Percentiles rank a stretch among this genome's conserved stretches.
phyloP scores from a whole-genome alignment of 2,329 filamentous ascomycete genomes.

The Fusarium burgessii region DNA sequence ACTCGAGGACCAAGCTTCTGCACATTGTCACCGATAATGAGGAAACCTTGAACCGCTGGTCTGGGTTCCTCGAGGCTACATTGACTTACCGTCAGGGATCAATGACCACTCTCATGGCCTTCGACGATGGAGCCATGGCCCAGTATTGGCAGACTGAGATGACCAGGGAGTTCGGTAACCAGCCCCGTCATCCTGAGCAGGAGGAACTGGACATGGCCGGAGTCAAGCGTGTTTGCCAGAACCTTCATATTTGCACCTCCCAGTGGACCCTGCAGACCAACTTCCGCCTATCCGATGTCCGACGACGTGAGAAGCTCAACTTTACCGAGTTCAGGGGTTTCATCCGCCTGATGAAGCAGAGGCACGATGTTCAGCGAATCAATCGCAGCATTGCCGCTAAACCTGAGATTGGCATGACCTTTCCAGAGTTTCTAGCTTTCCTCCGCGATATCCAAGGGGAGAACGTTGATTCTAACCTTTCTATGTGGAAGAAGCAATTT shows the following conservation, averaged over 20 bases:
- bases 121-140: conserved; percentile 83
- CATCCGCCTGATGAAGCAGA: conserved; percentile 82
- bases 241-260: conserved; percentile 90
- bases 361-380: conserved; percentile 82
- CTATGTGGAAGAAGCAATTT: conserved; percentile 79
- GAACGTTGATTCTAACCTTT: conserved; percentile 74
- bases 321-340: conserved; percentile 88
- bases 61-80: conserved; percentile 83
- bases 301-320: conserved; percentile 73
- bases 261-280: conserved; percentile 77
- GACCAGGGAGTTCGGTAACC: conserved; percentile 71
- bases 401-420: conserved; percentile 73
- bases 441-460: conserved; percentile 80
- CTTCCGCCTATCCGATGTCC: conserved; percentile 78
- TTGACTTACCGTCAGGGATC: conserved; percentile 87
- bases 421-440: conserved; percentile 81
- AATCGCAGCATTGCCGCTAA: conserved; percentile 73
- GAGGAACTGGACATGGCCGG: conserved; percentile 82
- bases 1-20: conserved; percentile 85
- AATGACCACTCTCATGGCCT: conserved; percentile 89
- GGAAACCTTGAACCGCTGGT: conserved; percentile 82
- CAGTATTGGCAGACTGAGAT: conserved; percentile 91
- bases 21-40: conserved; percentile 85
- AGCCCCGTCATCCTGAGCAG: conserved; percentile 64
- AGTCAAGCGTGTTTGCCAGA: conserved; percentile 86